Percentiles rank a stretch among this genome's conserved stretches.
Evolutionary conservation across 768 basidiomycete genomes (phyloP).

Genomic region (Amanita fuliginea): DNA sequence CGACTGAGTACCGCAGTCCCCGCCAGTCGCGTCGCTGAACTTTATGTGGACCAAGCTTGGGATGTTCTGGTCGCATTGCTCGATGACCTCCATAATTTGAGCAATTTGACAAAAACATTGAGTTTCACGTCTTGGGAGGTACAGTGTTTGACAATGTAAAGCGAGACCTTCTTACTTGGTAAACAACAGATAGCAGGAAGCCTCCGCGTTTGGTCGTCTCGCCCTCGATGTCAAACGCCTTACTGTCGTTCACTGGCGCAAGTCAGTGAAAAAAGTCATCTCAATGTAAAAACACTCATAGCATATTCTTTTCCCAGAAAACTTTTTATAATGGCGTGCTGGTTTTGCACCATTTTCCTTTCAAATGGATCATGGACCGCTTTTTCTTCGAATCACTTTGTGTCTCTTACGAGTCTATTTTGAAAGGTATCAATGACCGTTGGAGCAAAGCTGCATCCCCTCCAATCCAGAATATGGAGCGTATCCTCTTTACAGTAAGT

Average conservation of each 20-base stretch:
- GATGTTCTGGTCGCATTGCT: constrained; percentile 34
- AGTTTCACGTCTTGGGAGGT: constrained; percentile 58
- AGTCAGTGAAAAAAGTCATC: constrained; percentile 23
- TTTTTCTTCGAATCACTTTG: constrained; percentile 59
- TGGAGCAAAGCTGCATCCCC: constrained; percentile 25
- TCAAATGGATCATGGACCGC: constrained; percentile 46
- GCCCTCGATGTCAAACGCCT: constrained; percentile 16
- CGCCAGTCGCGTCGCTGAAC: constrained; percentile 45
- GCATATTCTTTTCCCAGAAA: constrained; percentile 24
- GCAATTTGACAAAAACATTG: constrained; percentile 29
- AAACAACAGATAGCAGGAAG: constrained; percentile 10
- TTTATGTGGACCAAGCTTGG: constrained; percentile 41
- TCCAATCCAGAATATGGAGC: constrained; percentile 31
- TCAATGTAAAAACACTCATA: neutral
- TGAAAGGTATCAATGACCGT: constrained; percentile 23
- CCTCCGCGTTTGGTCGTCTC: constrained; percentile 1
- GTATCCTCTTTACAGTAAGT: constrained; percentile 30
- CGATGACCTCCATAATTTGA: constrained; percentile 45
- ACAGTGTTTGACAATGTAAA: neutral
- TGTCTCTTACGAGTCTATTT: constrained; percentile 36
- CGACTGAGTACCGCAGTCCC: constrained; percentile 59
- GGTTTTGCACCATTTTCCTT: constrained; percentile 38
- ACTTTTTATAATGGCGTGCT: constrained; percentile 46
- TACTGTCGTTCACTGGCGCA: constrained; percentile 58
- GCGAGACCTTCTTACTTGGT: neutral